Conservation (phyloP, 257 asterid species). For the Leptodermis oblonga region DNA sequence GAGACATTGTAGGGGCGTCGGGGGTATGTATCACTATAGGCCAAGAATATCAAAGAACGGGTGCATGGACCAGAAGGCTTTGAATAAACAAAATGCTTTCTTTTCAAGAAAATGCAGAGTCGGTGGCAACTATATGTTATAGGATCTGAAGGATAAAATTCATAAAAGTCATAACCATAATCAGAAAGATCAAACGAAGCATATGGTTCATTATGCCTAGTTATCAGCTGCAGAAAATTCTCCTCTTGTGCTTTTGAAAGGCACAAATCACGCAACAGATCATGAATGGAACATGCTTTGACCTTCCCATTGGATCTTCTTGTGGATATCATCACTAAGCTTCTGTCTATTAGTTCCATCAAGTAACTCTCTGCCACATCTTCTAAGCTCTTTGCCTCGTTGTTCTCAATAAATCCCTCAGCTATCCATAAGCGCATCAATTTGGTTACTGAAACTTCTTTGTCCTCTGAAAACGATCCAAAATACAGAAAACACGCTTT, state of each 20-base stretch:
- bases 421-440: conserved; percentile 10
- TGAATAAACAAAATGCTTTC: conserved; percentile 3
- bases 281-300: too few relatives aligned
- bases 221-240: not conserved
- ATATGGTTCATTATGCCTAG: not conserved
- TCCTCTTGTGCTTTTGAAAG: too few relatives aligned
- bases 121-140: not conserved
- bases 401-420: conserved; percentile 2
- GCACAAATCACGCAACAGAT: too few relatives aligned
- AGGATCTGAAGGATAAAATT: not conserved
- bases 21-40: not conserved
- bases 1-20: conserved; percentile 1
- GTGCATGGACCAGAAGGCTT: not conserved
- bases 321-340: too few relatives aligned
- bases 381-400: not conserved
- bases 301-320: too few relatives aligned
- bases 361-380: not conserved
- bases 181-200: conserved; percentile 1
- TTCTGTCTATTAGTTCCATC: not conserved
- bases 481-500: conserved; percentile 4
- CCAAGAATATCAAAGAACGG: not conserved
- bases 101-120: not conserved
- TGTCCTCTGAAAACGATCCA: not conserved
- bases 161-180: not conserved
- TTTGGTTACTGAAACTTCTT: not conserved